These are phyloP conservation scores for Candida silvicultrix DNA, from an alignment of 805 yeast genomes.

Conservation along the genomic window DNA sequence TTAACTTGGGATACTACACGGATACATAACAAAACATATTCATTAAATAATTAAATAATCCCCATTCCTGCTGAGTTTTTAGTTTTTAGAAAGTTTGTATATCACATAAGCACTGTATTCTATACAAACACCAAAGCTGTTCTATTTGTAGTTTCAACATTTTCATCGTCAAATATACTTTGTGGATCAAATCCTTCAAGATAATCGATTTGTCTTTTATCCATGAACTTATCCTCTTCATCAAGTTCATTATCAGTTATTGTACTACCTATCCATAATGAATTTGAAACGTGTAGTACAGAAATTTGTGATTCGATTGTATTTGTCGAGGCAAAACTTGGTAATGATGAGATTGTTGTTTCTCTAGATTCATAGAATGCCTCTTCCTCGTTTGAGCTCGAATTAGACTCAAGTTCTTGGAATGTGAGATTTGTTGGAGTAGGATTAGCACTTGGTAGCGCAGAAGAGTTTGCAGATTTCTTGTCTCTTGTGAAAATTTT, in stretches of 20 bases:
- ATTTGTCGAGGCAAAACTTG: constrained; percentile 10
- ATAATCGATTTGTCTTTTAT: constrained; percentile 3
- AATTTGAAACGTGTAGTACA: constrained; percentile 12
- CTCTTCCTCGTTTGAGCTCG: background rate
- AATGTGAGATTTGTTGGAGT: background rate
- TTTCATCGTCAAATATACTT: constrained; percentile 8
- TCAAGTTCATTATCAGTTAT: constrained; percentile 2
- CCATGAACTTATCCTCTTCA: background rate
- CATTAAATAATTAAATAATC: no score
- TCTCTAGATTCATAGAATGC: background rate
- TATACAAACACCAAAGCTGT: constrained; percentile 15
- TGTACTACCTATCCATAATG: constrained; percentile 20
- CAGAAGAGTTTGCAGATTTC: background rate
- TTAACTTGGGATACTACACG: no score
- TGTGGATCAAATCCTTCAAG: constrained; percentile 11
- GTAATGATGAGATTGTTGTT: constrained; percentile 3
- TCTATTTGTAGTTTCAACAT: constrained; percentile 7
- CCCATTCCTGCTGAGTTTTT: no score
- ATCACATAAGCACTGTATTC: background rate
- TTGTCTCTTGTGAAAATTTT: constrained; percentile 12
- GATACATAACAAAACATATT: no score
- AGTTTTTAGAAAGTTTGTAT: no score
- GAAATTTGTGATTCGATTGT: constrained; percentile 12
- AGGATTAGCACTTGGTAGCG: background rate
- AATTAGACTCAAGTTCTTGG: background rate